Evolutionary conservation across 805 yeast species (phyloP).

Genomic region (Ogataea degrootiae): DNA sequence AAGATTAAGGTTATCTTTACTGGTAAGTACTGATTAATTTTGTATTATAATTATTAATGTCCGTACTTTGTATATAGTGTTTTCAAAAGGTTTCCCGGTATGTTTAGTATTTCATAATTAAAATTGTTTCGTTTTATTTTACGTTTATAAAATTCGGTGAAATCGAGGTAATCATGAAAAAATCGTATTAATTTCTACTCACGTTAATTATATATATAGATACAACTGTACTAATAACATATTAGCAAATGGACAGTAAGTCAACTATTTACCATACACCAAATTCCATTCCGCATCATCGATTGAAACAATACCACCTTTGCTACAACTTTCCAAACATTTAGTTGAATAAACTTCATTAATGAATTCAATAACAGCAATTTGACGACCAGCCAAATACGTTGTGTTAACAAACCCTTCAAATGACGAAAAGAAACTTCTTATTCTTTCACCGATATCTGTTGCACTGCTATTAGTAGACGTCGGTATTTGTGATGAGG

Average conservation of each 20-base stretch:
- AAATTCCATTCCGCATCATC: constrained; percentile 20
- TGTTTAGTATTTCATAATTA: too few species aligned
- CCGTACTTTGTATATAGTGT: not conserved
- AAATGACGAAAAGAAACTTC: constrained; percentile 40
- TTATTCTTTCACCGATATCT: constrained; percentile 37
- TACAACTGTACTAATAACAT: too few species aligned
- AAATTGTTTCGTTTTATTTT: too few species aligned
- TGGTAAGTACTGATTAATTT: constrained; percentile 48
- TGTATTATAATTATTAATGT: too few species aligned
- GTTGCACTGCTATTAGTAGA: not conserved
- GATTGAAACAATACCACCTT: constrained; percentile 12
- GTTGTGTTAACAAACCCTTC: constrained; percentile 67
- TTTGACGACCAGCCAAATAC: constrained; percentile 56
- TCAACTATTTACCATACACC: constrained; percentile 29
- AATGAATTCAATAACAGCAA: constrained; percentile 80
- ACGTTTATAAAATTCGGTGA: too few species aligned
- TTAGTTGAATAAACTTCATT: constrained; percentile 43
- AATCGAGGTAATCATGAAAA: too few species aligned
- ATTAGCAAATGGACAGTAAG: not conserved
- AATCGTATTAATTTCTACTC: too few species aligned
- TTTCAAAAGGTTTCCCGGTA: not conserved
- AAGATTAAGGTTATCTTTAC: constrained; percentile 73
- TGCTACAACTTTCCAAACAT: constrained; percentile 22
- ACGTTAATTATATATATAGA: too few species aligned
- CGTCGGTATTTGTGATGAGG: not conserved